Conservation (phyloP, 2,329 filamentous ascomycete genomes). For the Mycosphaerella arachidis region DNA sequence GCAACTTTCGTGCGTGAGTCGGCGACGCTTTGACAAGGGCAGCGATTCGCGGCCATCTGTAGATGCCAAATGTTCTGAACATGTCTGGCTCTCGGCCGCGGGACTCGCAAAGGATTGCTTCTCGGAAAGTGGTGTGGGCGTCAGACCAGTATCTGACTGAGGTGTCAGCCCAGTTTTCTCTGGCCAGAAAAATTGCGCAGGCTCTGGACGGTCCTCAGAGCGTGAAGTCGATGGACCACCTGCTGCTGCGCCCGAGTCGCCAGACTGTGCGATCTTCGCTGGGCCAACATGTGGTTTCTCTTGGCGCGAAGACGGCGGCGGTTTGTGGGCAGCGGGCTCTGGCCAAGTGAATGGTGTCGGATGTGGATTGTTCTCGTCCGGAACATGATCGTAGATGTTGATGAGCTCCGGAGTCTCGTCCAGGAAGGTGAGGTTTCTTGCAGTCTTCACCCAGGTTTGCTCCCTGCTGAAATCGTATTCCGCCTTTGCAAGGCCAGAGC, state of each 20-base stretch:
- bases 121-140: neutral
- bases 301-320: neutral
- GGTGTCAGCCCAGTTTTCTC: neutral
- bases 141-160: neutral
- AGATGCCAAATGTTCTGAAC: constrained; percentile 1
- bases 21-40: constrained; percentile 11
- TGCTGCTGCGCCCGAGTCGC: neutral
- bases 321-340: constrained; percentile 3
- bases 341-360: constrained; percentile 11
- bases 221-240: neutral
- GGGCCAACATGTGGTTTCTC: neutral
- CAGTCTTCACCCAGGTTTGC: constrained; percentile 31
- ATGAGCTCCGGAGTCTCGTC: constrained; percentile 33
- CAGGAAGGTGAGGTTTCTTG: constrained; percentile 28
- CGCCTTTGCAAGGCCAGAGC: constrained; percentile 24
- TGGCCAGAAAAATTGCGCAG: constrained; percentile 7
- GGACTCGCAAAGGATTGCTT: neutral
- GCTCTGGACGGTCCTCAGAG: constrained; percentile 2
- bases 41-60: constrained; percentile 2
- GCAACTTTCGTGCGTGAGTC: constrained; percentile 17
- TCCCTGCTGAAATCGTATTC: constrained; percentile 31
- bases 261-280: neutral
- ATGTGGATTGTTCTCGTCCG: constrained; percentile 18
- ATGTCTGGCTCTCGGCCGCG: constrained; percentile 4
- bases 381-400: constrained; percentile 30